Base-by-base conservation (phyloP, 148 eudicot genomes). In the Euryodendron excelsum region DNA sequence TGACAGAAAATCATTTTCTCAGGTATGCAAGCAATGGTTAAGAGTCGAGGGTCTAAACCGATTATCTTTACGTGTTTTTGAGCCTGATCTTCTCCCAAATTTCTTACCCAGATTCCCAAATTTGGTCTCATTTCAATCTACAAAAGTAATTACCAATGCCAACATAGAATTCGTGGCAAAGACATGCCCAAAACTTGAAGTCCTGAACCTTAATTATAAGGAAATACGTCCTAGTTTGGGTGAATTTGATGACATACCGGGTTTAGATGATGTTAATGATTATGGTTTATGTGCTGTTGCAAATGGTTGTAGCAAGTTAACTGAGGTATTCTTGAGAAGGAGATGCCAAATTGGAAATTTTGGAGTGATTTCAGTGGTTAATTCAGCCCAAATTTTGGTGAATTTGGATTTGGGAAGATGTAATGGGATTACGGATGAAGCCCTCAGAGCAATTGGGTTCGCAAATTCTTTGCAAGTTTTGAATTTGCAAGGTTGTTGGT, bases 1-100 rank as follows among this genome's bases (percentile, higher is more conserved):
- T 2, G 76, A 81, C 65, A 77, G 77, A 12, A 25, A 64, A 74
- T 81, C 84, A 62, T 61, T 81, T 70, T 81, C 84, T 30, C 53
- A 45, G 50, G 84, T 81, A 36, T 76, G 80, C 84, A 81, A 77
- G 64, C 80, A 81, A 53, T 77, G 80, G 84, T 63, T 70, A 1
- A 67, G 84, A 45, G 80, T 81, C 1, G 84, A 81, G 44, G 72
- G 84, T 45, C 31, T 62, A 1, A 69, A 58, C 45, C 63, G 84
- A 60, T 50, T 63, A n/a, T 69, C 83, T 45, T 11, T 81, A 4
- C 84, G 64, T 18, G 66, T 77, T 6, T 60, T 81, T 21, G 74
- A 73, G 0, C 80, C 80, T 2, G 55, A 76, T 60, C 55, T 81
- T 27, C 47, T 81, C 39, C 53, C 53, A 17, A 17, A 39, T 36